Base-by-base conservation (phyloP, 345 rosid species). In the Abelmoschus esculentus region DNA sequence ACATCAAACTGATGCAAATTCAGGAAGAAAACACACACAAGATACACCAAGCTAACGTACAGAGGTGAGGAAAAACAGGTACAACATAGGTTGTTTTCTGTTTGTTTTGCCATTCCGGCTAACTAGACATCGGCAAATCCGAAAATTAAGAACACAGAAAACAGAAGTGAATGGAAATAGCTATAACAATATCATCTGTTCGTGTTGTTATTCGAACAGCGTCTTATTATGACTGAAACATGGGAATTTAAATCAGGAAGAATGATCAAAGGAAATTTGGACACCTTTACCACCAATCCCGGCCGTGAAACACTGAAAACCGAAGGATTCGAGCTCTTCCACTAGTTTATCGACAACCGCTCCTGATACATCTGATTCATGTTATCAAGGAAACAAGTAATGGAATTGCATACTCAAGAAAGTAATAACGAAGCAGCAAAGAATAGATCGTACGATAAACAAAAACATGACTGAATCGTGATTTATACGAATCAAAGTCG, bases 241-340 rank as follows among this genome's bases (percentile, higher is more conserved):
- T 36, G n/a, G 1, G 18, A 17, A 46, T 40, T 17, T 22, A 17
- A 64, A 62, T 84, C 77, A 84, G 38, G 88, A 75, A 6, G 72
- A 70, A 56, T 44, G 64, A 2, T 74, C 73, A 77, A 82, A 80
- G 77, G 83, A 81, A 74, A 95, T 70, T 58, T 92, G 86, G 56
- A 81, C 93, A 22, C 99, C 98, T 4, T 71, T 77, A 13, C 98
- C 98, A 12, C 98, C 98, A 18, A 92, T 87, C 34, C 80, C 85
- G 0, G 89, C 93, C 57, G 80, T 81, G 74, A 92, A 73, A 61
- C 99, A 95, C 67, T 95, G 96, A 76, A 90, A 92, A 61, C 99
- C 97, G 11, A 76, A 78, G 1, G 92, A 77, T 72, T 90, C 96
- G 3, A 95, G 82, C 78, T 95, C 97, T 18, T 82, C 69, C 6